Evolutionary conservation across 768 basidiomycete genomes (phyloP).

Genomic region (Mycena kentingensis): DNA sequence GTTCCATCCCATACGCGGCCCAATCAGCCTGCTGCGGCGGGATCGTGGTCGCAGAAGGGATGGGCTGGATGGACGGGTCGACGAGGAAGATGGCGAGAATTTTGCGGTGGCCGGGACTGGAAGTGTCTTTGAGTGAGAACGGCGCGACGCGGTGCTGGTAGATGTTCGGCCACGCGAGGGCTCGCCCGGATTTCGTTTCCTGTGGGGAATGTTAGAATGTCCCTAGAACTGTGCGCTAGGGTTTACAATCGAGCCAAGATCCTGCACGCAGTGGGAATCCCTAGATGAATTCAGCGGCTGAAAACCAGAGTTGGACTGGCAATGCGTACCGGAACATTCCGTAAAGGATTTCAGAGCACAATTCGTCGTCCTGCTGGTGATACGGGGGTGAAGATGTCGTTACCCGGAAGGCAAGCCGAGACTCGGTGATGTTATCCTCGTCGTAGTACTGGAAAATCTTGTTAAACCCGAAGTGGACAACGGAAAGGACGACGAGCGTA

Average conservation of each 20-base stretch:
- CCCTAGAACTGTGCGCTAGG: not conserved
- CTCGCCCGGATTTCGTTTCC: conserved; percentile 27
- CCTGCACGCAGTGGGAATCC: conserved; percentile 17
- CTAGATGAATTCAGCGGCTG: not conserved
- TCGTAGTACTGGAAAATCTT: conserved; percentile 29
- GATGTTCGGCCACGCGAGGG: conserved; percentile 39
- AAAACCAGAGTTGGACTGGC: not conserved
- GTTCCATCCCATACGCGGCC: conserved; percentile 22
- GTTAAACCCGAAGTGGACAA: conserved; percentile 15
- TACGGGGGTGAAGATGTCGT: conserved; percentile 16
- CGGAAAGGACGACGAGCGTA: conserved; percentile 24
- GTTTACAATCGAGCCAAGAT: conserved; percentile 29
- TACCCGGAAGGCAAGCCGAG: conserved; percentile 34
- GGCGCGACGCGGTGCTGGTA: conserved; percentile 40
- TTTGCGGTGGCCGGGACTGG: conserved; percentile 41
- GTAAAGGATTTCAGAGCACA: conserved; percentile 13
- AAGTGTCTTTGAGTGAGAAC: conserved; percentile 34
- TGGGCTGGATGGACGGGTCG: conserved; percentile 33
- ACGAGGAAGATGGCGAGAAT: conserved; percentile 42
- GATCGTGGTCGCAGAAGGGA: conserved; percentile 32
- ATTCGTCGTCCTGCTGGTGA: conserved; percentile 22
- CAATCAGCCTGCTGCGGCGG: conserved; percentile 36
- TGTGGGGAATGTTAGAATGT: not conserved
- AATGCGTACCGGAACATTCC: conserved; percentile 14
- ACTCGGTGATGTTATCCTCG: conserved; percentile 33